A percentile compares a stretch with the other conserved stretches of the same genome.
Evolutionary conservation across 371 early-diverging fungal genomes (phyloP).

Genomic region (Mortierella polycephala): DNA sequence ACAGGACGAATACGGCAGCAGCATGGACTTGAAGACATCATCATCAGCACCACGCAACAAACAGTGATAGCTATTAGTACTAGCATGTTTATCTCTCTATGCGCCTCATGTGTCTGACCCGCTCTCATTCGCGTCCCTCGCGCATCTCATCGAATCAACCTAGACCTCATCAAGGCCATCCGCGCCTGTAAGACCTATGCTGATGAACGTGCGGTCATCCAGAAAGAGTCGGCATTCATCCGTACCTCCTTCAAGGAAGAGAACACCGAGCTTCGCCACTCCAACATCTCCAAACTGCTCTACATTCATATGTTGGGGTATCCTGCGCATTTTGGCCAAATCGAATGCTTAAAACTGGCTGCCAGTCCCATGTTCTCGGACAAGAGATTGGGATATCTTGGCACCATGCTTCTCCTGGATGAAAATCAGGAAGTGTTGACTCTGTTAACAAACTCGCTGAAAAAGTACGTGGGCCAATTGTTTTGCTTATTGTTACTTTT

Average conservation of each 20-base stretch:
- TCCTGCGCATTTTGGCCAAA: constrained; percentile 98
- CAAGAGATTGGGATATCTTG: constrained; percentile 96
- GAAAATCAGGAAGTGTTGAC: constrained; percentile 97
- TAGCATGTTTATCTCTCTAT: no score
- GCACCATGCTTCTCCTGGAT: constrained; percentile 95
- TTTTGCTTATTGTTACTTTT: background rate
- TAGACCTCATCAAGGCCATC: constrained; percentile 95
- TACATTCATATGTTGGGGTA: constrained; percentile 98
- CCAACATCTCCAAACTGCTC: constrained; percentile 94
- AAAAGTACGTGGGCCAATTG: constrained; percentile 73
- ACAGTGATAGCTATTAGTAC: no score
- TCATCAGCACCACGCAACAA: no score
- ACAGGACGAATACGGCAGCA: background rate
- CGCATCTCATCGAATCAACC: background rate
- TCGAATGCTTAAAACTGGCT: constrained; percentile 97
- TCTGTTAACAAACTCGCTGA: constrained; percentile 95
- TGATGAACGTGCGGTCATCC: constrained; percentile 97
- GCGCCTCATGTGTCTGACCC: no score
- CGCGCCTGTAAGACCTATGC: constrained; percentile 97
- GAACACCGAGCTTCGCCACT: constrained; percentile 83
- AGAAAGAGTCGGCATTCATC: constrained; percentile 96
- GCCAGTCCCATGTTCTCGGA: constrained; percentile 94
- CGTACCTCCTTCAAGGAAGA: constrained; percentile 95
- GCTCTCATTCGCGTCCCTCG: background rate
- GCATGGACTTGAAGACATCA: background rate